A percentile compares a stretch with the other conserved stretches of the same genome.
Evolutionary conservation across 192 early-diverging fungal genomes (phyloP).

Genomic region (Podila epicladia): DNA sequence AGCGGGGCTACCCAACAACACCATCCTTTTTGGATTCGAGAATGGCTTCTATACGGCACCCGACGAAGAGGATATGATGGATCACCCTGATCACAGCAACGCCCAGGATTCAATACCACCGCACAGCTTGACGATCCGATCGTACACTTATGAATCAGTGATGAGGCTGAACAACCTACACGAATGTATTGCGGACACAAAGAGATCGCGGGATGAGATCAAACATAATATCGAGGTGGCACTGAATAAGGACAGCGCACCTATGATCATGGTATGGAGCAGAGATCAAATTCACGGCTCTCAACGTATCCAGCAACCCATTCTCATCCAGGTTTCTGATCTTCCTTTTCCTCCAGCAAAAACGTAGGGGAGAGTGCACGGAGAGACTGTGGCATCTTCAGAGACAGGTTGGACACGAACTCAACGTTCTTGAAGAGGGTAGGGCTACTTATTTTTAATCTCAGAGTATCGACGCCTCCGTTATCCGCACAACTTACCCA

Average conservation of each 20-base stretch:
- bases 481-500: not conserved
- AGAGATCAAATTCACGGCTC: not conserved
- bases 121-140: conserved; percentile 41
- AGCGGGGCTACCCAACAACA: conserved; percentile 53
- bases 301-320: not conserved
- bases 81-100: conserved; percentile 4
- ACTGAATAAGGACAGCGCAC: conserved; percentile 48
- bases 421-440: conserved; percentile 52
- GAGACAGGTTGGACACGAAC: conserved; percentile 52
- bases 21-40: conserved; percentile 54
- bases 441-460: not conserved
- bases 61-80: conserved; percentile 48
- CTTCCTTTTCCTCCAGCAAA: conserved; percentile 30
- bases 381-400: conserved; percentile 48
- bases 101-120: conserved; percentile 2
- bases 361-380: conserved; percentile 39
- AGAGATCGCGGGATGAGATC: conserved; percentile 53
- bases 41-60: conserved; percentile 62
- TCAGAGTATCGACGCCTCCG: not conserved
- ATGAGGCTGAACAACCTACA: conserved; percentile 58
- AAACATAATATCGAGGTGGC: conserved; percentile 52
- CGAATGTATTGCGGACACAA: conserved; percentile 54
- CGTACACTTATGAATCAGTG: conserved; percentile 63
- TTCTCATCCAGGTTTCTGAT: not conserved
- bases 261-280: conserved; percentile 34